Percentiles rank a stretch among this genome's conserved stretches.
Conservation (phyloP, 2,329 filamentous ascomycete genomes). For the Knufia fluminis region DNA sequence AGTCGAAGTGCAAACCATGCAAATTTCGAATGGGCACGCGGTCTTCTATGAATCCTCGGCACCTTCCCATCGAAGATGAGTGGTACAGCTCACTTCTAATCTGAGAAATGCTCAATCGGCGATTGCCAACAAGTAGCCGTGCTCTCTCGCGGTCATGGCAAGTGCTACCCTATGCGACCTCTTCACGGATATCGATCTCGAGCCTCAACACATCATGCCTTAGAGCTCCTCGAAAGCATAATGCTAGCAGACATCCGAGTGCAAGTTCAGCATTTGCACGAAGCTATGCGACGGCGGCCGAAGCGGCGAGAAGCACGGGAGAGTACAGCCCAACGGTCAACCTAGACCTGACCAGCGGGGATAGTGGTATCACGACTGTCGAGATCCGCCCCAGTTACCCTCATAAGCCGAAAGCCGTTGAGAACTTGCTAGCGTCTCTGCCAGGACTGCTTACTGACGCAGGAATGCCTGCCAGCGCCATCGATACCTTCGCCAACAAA, state of each 20-base stretch:
- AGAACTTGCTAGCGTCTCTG: not conserved
- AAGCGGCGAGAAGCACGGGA: not conserved
- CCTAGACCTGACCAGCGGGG: not conserved
- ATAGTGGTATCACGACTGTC: not conserved
- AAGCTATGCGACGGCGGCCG: not conserved
- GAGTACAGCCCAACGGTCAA: not conserved
- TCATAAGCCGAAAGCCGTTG: constrained; percentile 6
- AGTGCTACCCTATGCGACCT: not conserved
- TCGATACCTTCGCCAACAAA: not conserved
- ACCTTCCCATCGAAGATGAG: no score
- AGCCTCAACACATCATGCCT: not conserved
- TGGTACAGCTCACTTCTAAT: not conserved
- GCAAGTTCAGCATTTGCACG: not conserved
- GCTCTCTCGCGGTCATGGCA: not conserved
- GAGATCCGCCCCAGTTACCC: constrained; percentile 3
- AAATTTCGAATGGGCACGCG: no score
- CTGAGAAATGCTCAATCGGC: not conserved
- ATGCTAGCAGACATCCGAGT: not conserved
- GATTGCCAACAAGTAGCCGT: not conserved
- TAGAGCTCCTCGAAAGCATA: not conserved
- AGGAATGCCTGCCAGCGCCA: not conserved
- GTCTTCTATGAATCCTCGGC: no score
- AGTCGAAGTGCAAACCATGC: no score
- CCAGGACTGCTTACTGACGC: constrained; percentile 1
- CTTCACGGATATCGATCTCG: not conserved